Conservation (phyloP, 495 filamentous ascomycete genomes). For the Aspergillus homomorphus region DNA sequence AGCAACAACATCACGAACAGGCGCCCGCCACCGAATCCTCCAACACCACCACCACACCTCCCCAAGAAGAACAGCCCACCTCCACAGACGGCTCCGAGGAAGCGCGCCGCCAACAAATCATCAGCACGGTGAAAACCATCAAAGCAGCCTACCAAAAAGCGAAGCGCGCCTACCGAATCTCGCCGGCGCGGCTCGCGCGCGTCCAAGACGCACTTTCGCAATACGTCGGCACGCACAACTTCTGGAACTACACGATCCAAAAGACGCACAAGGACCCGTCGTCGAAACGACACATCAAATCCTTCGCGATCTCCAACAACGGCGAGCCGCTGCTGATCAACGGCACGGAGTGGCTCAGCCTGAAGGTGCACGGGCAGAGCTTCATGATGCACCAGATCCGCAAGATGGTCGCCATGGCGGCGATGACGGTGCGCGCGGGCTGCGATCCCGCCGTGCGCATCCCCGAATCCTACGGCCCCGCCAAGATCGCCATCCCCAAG, state of each 20-base stretch:
- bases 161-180: slow-evolving; percentile 78
- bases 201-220: slow-evolving; percentile 66
- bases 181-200: slow-evolving; percentile 61
- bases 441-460: slow-evolving; percentile 59
- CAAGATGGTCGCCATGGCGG: slow-evolving; percentile 95
- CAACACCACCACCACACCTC: background rate
- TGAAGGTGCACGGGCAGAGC: slow-evolving; percentile 94
- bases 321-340: slow-evolving; percentile 74
- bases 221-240: slow-evolving; percentile 83
- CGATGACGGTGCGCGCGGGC: slow-evolving; percentile 79
- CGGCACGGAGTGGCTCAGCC: slow-evolving; percentile 88
- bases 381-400: slow-evolving; percentile 99
- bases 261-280: slow-evolving; percentile 77
- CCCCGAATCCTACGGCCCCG: slow-evolving; percentile 60
- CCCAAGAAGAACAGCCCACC: slow-evolving; percentile 11
- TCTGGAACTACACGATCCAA: slow-evolving; percentile 93
- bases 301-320: slow-evolving; percentile 75
- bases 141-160: slow-evolving; percentile 73
- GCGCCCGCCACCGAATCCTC: slow-evolving; percentile 5
- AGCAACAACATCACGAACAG: slow-evolving; percentile 13
- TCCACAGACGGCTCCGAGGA: slow-evolving; percentile 14
- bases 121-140: slow-evolving; percentile 66
- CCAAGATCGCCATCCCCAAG: slow-evolving; percentile 84
- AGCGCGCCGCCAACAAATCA: slow-evolving; percentile 41
- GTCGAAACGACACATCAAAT: slow-evolving; percentile 82